Percentiles rank a stretch among this genome's conserved stretches.
Conservation (phyloP, 1,139 yeast species). For the Hanseniaspora sp. region DNA sequence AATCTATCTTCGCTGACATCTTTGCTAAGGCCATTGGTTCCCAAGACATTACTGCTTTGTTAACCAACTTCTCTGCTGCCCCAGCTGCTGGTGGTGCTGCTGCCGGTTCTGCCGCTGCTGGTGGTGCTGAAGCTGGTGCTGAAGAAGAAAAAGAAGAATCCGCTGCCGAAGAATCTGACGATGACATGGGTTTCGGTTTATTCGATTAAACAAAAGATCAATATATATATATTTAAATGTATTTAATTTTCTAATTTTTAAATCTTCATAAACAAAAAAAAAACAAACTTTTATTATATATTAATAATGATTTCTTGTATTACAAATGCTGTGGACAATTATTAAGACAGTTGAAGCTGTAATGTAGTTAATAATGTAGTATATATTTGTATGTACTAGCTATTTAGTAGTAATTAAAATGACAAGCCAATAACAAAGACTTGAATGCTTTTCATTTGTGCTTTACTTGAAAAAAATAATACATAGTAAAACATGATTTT, state of each 20-base stretch:
- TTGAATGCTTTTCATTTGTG: too few species aligned
- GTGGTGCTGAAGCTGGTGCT: slow-evolving; percentile 47
- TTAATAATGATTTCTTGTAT: neutral
- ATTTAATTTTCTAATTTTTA: slow-evolving; percentile 1
- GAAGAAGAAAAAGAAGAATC: slow-evolving; percentile 48
- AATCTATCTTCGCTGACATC: slow-evolving; percentile 69
- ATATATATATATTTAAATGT: neutral
- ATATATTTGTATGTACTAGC: too few species aligned
- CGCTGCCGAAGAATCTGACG: slow-evolving; percentile 53
- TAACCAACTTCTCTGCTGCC: slow-evolving; percentile 68
- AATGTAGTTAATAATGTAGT: too few species aligned
- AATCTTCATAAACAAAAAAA: neutral
- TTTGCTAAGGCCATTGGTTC: slow-evolving; percentile 72
- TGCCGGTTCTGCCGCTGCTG: slow-evolving; percentile 47
- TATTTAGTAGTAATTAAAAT: too few species aligned
- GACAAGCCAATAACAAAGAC: too few species aligned
- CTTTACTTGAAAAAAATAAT: too few species aligned
- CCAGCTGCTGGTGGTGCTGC: slow-evolving; percentile 55
- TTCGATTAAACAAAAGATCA: slow-evolving; percentile 45
- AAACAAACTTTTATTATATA: neutral
- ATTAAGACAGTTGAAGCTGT: too few species aligned
- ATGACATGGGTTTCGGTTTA: slow-evolving; percentile 79
- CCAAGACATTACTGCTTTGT: slow-evolving; percentile 63
- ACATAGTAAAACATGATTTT: too few species aligned
- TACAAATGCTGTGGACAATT: neutral